Base-by-base conservation (phyloP, 345 rosid species). In the Erysimum cheiranthoides region DNA sequence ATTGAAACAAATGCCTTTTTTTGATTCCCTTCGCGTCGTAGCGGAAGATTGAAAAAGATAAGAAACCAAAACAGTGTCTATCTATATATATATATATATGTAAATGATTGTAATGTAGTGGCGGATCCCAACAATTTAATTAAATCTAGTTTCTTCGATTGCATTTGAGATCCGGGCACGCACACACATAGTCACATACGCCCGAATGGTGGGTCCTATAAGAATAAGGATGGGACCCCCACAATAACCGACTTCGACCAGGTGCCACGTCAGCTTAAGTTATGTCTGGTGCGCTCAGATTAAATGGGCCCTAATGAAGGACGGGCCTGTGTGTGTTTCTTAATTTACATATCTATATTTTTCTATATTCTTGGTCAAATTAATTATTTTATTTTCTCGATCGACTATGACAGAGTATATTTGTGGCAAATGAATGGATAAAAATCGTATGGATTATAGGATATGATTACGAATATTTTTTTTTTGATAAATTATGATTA, bases 161-260 rank as follows among this genome's bases (percentile, higher is more conserved):
- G 6, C 6, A 30, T 70, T 77, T 77, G 73, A 78, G 57, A 42
- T 78, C 81, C 81, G 75, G 66, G 70, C 42, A 57, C 58, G 60
- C 59, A 68, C 68, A 17, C 78, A 49, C 31, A 12, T 18, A n/a
- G n/a, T 59, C 25, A 51, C 32, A 34, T 8, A 43, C 50, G 17
- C 53, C 73, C 35, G 5, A 34, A 59, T 47, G 16, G 65, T 73
- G 49, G 72, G 73, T 28, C 78, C 50, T 14, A 53, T 32, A 30
- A 3, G 10, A 30, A 4, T 31, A 31, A n/a, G 17, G 38, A 5
- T 60, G 74, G 79, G 74, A 49, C 70, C 79, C 56, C 0, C 1
- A 3, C 1, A 8, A 6, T 71, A 64, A 71, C 76, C 54, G 72
- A 70, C 66, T 70, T 10, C 43, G 36, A 63, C 61, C 39, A 35